phyloP scores from a whole-genome alignment of 441 rosid genomes.

The Gossypium gossypioides region DNA sequence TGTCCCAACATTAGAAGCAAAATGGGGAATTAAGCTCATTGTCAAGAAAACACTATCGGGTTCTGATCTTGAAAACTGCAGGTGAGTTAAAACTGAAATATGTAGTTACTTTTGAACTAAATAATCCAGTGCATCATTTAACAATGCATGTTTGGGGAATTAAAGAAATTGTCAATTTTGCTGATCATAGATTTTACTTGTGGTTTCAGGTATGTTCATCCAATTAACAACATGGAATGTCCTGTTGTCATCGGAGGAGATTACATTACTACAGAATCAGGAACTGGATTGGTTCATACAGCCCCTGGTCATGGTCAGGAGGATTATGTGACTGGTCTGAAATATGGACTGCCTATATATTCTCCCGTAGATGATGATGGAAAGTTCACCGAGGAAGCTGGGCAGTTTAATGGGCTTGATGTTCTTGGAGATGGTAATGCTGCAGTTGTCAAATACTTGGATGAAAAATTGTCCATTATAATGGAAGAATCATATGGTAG shows the following conservation, averaged over 20 bases:
- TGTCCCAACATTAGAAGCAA: conserved; percentile 66
- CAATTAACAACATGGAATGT: conserved; percentile 63
- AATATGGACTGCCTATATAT: conserved; percentile 72
- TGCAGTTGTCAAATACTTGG: conserved; percentile 74
- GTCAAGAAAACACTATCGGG: conserved; percentile 62
- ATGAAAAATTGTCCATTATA: conserved; percentile 54
- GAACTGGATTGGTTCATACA: conserved; percentile 96
- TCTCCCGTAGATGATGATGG: conserved; percentile 95
- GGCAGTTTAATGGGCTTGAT: conserved; percentile 72
- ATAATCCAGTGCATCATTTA: neutral
- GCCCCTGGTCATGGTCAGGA: conserved; percentile 99
- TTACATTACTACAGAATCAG: conserved; percentile 93
- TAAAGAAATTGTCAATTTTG: conserved; percentile 8
- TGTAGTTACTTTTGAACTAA: neutral
- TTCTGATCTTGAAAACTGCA: conserved; percentile 86
- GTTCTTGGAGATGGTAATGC: conserved; percentile 87
- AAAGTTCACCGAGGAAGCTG: conserved; percentile 86
- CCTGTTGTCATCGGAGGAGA: conserved; percentile 89
- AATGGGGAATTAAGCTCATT: conserved; percentile 70
- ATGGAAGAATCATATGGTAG: conserved; percentile 90
- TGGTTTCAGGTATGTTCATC: conserved; percentile 78
- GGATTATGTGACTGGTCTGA: conserved; percentile 79
- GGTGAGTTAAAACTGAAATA: conserved; percentile 33
- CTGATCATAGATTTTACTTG: conserved; percentile 16
- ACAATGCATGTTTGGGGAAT: conserved; percentile 7